phyloP scores from a whole-genome alignment of 352 stramenopile genomes.

The Bremia lactucae region DNA sequence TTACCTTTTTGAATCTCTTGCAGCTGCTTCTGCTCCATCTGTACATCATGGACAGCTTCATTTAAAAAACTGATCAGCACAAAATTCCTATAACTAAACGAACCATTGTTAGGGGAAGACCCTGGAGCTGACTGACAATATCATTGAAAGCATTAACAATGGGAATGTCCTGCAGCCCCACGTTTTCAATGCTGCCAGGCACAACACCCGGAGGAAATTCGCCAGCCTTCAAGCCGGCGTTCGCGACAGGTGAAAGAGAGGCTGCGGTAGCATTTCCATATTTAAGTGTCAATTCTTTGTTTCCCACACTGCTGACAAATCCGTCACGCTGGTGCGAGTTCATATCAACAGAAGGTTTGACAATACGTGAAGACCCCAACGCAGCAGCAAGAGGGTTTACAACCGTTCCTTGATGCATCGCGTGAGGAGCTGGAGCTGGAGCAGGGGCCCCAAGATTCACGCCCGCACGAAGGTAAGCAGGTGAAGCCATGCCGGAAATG shows the following conservation, averaged over 20 bases:
- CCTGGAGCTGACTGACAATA: constrained; percentile 58
- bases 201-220: constrained; percentile 36
- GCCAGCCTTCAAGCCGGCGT: constrained; percentile 20
- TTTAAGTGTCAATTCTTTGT: constrained; percentile 81
- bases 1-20: constrained; percentile 78
- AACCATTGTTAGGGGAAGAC: constrained; percentile 76
- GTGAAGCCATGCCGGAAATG: constrained; percentile 17
- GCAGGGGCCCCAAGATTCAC: constrained; percentile 28
- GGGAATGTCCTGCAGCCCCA: constrained; percentile 57
- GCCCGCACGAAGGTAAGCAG: constrained; percentile 21
- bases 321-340: constrained; percentile 71
- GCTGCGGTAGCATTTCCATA: constrained; percentile 70
- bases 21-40: constrained; percentile 85
- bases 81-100: constrained; percentile 8
- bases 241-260: constrained; percentile 43
- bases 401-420: constrained; percentile 51
- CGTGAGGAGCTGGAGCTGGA: constrained; percentile 15
- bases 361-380: constrained; percentile 62
- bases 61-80: neutral
- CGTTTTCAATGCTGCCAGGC: constrained; percentile 61
- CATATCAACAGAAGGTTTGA: constrained; percentile 76
- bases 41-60: constrained; percentile 5
- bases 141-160: constrained; percentile 80
- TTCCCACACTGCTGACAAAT: constrained; percentile 76
- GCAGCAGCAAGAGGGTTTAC: constrained; percentile 58